Evolutionary conservation across 129 eudicot genomes (phyloP), one percentile per base, ranked within the genome.

Genomic region (Dittrichia graveolens): DNA sequence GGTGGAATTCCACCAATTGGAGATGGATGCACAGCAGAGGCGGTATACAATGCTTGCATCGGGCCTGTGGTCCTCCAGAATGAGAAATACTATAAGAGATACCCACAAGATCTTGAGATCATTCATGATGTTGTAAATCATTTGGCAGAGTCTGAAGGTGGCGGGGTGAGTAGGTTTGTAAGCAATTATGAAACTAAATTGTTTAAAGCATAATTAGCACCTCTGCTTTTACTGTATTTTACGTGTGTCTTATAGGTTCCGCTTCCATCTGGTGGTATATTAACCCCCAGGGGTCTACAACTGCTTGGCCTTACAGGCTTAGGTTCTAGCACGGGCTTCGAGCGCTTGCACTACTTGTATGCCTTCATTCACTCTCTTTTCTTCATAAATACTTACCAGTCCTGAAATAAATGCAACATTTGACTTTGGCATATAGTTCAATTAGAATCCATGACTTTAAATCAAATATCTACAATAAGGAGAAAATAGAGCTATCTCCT

Each of bases 261-360:
- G 59, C 91, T 94, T 72, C 98, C 98, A 71, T 94, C 98, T 44
- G 98, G 98, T 81, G 96, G 98, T 65, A 66, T 88, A 59, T 88
- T 94, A 80, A 94, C 97, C 46, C 98, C 98, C 9, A 69, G 81
- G 71, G 98, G 97, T 59, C 67, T 94, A 72, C 98, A 90, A 74
- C 78, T 85, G 39, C 93, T 94, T 43, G 98, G 98, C 42, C 85
- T 88, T 65, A 69, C 88, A 14, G 97, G 91, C 74, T 80, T 90
- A 75, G 98, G 97, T 55, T 81, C 89, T 56, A 87, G 96, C 79
- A 62, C 88, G 54, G 98, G 98, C 57, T 94, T 94, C 66, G 98
- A 94, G 79, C 93, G 89, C 67, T 72, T 94, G 81, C 98, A 94
- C 76, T 90, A 90, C 82, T 71, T 94, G 98, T 94, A 87, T 82